These are phyloP conservation scores for Paramecium octaurelia DNA, from an alignment of 73 alveolate species.

Conservation along the genomic window DNA sequence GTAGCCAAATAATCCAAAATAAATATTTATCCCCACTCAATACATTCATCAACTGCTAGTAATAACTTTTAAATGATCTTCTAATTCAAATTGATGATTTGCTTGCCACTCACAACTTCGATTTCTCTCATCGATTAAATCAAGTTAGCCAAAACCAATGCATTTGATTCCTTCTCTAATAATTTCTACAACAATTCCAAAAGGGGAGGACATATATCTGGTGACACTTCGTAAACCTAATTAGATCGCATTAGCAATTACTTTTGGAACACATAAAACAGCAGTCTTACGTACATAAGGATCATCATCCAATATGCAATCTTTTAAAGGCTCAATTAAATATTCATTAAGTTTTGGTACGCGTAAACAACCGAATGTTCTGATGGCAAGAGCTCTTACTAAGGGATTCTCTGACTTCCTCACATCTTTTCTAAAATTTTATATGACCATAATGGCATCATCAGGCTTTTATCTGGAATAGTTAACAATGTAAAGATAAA, in stretches of 20 bases:
- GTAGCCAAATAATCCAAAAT: constrained; percentile 85
- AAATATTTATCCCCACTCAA: constrained; percentile 94
- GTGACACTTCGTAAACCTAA: constrained; percentile 66
- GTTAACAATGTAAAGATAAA: constrained; percentile 49
- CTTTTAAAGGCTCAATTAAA: constrained; percentile 66
- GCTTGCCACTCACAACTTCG: constrained; percentile 65
- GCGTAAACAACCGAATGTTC: constrained; percentile 55
- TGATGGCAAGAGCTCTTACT: constrained; percentile 57
- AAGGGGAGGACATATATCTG: not conserved
- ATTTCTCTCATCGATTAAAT: not conserved
- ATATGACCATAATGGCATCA: constrained; percentile 60
- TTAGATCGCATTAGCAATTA: constrained; percentile 2
- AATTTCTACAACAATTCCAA: not conserved
- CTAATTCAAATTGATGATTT: constrained; percentile 62
- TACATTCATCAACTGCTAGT: constrained; percentile 75
- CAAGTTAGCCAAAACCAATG: constrained; percentile 22
- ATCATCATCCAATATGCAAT: constrained; percentile 76
- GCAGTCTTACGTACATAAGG: constrained; percentile 86
- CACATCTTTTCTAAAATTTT: constrained; percentile 50
- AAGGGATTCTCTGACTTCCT: constrained; percentile 53
- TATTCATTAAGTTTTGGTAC: constrained; percentile 54
- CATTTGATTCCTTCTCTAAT: constrained; percentile 12
- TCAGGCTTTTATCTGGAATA: constrained; percentile 57
- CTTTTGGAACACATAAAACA: constrained; percentile 79
- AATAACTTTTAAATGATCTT: constrained; percentile 68